Base-by-base conservation (phyloP, 495 filamentous ascomycete species). In the Penicillium fimorum region DNA sequence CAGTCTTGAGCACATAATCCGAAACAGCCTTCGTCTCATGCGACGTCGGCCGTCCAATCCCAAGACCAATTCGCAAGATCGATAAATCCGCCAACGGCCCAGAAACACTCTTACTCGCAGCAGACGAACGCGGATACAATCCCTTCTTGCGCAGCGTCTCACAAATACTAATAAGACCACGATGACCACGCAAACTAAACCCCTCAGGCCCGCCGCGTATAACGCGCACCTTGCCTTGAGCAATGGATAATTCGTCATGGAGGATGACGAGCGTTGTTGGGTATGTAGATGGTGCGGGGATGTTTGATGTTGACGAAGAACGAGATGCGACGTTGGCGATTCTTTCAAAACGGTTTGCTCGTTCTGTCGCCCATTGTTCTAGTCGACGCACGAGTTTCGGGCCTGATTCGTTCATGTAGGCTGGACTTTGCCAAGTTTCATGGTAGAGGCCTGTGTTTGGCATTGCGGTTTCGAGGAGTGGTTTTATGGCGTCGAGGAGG, bases 341-440 rank as follows among this genome's bases (percentile, higher is more conserved):
- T 17, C 48, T 12, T 32, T 52, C 29, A 53, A 61, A 81, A 46
- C 52, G 60, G 62, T 50, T 77, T 71, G 72, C 70, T 59, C 76
- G 76, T 22, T 56, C 66, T 4, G 69, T 64, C n/a, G 86, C 62
- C 70, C 78, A 86, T 11, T 73, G 71, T 32, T 68, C 55, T 5
- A 76, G 53, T 17, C 66, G 56, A 3, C 66, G 64, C 4, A 77
- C 64, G 3, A 82, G 65, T 47, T 76, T 75, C 17, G 67, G 66
- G 0, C 88, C 88, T 4, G 81, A 84, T 18, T 83, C 72, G 71
- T 96, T 96, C 91, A 96, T 96, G 41, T 83, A 70, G 0, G 82
- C 81, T 0, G 84, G 84, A 49, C 83, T 87, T 60, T 89, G 81
- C 68, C 84, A 84, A 30, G 92, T 80, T 29, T 80, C 83, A 72